Conservation (phyloP, 208 protist species). For the Wallacemonas rigidus region DNA sequence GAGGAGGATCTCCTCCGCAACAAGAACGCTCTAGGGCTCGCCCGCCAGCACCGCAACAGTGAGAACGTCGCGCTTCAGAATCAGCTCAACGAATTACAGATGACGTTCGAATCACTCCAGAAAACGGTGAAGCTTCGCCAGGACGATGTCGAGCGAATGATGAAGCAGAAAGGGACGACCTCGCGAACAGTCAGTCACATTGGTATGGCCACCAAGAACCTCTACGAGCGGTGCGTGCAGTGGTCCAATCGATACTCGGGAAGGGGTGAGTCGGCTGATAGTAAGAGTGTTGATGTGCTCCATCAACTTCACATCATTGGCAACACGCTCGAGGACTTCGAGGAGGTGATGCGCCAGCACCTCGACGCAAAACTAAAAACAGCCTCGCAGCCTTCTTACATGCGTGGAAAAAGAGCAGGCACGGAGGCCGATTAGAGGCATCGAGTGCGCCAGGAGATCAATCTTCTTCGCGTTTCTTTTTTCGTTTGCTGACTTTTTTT, state of each 20-base stretch:
- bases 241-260: constrained; percentile 82
- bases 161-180: constrained; percentile 87
- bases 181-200: constrained; percentile 91
- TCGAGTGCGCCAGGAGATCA: not conserved
- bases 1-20: constrained; percentile 91
- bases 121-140: constrained; percentile 89
- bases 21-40: constrained; percentile 80
- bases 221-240: constrained; percentile 86
- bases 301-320: constrained; percentile 88
- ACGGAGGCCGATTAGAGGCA: not conserved
- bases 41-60: constrained; percentile 80
- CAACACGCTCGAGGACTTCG: constrained; percentile 92
- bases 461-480: not conserved
- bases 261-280: constrained; percentile 62
- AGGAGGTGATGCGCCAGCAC: constrained; percentile 74
- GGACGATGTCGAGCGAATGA: constrained; percentile 85
- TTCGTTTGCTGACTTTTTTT: not conserved
- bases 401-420: not conserved
- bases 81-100: constrained; percentile 88
- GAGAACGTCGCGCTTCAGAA: constrained; percentile 91
- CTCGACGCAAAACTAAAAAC: constrained; percentile 31
- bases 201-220: constrained; percentile 89
- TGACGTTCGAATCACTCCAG: constrained; percentile 80
- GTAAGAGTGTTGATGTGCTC: constrained; percentile 65
- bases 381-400: constrained; percentile 5